These are phyloP conservation scores for Ocimum tenuiflorum DNA, from an alignment of 257 asterid genomes.

Conservation along the genomic window DNA sequence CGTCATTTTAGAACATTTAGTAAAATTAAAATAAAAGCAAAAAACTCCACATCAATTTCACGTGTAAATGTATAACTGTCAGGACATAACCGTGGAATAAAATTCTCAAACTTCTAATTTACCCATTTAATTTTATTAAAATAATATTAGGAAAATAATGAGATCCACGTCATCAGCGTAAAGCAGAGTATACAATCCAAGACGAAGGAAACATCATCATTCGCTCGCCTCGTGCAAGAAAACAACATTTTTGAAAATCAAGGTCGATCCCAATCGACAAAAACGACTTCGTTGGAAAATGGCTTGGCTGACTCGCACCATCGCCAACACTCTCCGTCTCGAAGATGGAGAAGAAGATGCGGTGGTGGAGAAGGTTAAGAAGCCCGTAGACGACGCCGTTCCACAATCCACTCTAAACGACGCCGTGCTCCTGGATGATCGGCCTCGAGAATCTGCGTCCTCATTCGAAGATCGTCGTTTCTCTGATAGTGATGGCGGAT, in stretches of 20 bases:
- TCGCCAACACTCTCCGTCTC: conserved; percentile 68
- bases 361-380: conserved; percentile 14
- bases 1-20: no score
- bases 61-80: no score
- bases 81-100: no score
- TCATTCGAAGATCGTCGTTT: conserved; percentile 27
- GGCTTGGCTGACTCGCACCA: conserved; percentile 96
- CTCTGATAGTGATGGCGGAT: conserved; percentile 13
- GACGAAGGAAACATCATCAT: conserved; percentile 16
- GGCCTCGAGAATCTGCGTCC: conserved; percentile 9
- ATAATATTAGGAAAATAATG: not conserved
- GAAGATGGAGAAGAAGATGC: conserved; percentile 35
- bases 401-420: conserved; percentile 6
- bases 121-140: no score
- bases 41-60: no score
- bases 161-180: conserved; percentile 24
- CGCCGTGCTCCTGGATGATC: conserved; percentile 18
- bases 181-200: conserved; percentile 16
- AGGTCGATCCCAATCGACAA: conserved; percentile 25
- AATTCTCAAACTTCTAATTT: no score
- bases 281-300: conserved; percentile 37
- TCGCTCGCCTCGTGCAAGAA: not conserved
- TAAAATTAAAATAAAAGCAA: no score
- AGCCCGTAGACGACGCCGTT: conserved; percentile 19
- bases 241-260: conserved; percentile 5